Evolutionary conservation across 345 rosid genomes (phyloP), one percentile per base, ranked within the genome.

Genomic region (Streptanthus diversifolius): DNA sequence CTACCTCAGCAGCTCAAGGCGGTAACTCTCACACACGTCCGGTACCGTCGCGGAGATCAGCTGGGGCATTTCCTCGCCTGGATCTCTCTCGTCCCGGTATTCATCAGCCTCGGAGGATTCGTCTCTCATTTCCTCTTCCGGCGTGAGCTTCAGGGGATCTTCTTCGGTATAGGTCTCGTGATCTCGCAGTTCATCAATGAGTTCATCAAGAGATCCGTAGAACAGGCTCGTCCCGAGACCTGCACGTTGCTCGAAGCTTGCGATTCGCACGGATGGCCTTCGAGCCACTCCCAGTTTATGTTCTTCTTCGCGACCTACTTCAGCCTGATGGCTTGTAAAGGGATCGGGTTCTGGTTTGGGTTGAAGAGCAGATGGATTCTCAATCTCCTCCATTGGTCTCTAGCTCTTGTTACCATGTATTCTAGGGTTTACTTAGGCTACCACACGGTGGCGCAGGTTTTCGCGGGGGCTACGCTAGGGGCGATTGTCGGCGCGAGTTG

Each of bases 241-340:
- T 95, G 99, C 36, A 85, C 75, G 2, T 66, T 90, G 58, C 91
- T 95, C 35, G 99, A 95, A 69, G 87, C 79, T 84, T 95, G 99
- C 71, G 99, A 95, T 71, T 95, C 97, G 18, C 97, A 92, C 27
- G 99, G 99, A 61, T 95, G 96, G 98, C 99, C 99, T 1, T 95
- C 99, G 3, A 91, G 98, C 59, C 99, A 95, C 62, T 86, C 92
- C 0, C 90, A 88, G 22, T 95, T 87, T 82, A 86, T 92, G 93
- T 95, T 90, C 85, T 92, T 95, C 78, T 90, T 90, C 73, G 89
- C 96, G 0, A 80, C 80, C 0, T 95, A 92, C 63, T 81, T 79
- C 47, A 81, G 86, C 13, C 75, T 95, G 0, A 70, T 91, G 81
- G 86, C 75, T 0, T 76, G 78, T n/a, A 80, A 79, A 65, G 92